A percentile compares a stretch with the other conserved stretches of the same genome.
These are phyloP conservation scores for Ganoderma meredithae DNA, from an alignment of 1,284 basidiomycete genomes.

Conservation along the genomic window DNA sequence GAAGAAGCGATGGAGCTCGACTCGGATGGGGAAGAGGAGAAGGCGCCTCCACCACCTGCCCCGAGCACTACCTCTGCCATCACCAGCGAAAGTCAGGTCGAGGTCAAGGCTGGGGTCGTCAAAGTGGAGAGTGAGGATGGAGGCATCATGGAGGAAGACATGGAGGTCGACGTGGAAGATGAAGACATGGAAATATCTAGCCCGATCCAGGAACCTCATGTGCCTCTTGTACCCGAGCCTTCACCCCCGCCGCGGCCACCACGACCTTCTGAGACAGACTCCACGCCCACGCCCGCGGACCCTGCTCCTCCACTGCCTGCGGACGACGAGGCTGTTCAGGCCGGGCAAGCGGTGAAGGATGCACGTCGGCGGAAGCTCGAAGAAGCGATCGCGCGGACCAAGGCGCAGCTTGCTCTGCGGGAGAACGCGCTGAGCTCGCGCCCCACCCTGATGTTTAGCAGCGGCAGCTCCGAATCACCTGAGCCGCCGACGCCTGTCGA, in stretches of 20 bases:
- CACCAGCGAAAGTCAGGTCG: background rate
- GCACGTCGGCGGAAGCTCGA: constrained; percentile 11
- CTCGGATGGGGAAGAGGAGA: constrained; percentile 26
- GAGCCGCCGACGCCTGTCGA: constrained; percentile 27
- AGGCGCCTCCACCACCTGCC: background rate
- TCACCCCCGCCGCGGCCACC: background rate
- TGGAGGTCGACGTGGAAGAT: constrained; percentile 22
- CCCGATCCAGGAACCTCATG: background rate
- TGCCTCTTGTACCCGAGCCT: background rate
- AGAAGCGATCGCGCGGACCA: constrained; percentile 18
- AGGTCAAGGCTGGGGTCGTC: constrained; percentile 7
- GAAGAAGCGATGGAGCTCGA: constrained; percentile 36
- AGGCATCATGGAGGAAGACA: constrained; percentile 11
- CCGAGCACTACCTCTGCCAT: background rate
- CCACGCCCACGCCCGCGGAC: background rate
- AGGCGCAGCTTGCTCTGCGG: constrained; percentile 16
- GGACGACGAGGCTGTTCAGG: background rate
- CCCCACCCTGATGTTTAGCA: constrained; percentile 16
- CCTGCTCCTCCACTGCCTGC: background rate
- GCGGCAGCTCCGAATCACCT: constrained; percentile 24
- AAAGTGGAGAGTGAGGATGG: constrained; percentile 8
- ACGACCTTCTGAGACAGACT: background rate
- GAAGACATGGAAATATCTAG: constrained; percentile 28
- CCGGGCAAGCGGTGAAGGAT: constrained; percentile 2
- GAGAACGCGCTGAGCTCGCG: constrained; percentile 11